Base-by-base conservation (phyloP, 768 basidiomycete genomes). In the Hypholoma fasciculare region DNA sequence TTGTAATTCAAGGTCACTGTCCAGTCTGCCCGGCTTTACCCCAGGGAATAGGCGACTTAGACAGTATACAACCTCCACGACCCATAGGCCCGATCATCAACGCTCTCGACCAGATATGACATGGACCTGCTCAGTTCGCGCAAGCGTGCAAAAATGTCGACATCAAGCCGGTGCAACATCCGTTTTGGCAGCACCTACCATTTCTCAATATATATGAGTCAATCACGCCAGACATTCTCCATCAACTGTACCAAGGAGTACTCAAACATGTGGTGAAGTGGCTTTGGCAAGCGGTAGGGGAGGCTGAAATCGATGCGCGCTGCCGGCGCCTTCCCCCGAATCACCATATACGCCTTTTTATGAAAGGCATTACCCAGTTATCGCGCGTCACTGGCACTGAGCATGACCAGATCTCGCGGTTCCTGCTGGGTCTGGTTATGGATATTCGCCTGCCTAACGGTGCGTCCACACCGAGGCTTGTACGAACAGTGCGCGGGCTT, bases 301-400 rank as follows among this genome's bases (percentile, higher is more conserved):
- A 26, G 13, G 43, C 39, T 16, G 58, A 64, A 1, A 46, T 61
- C 1, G 72, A 74, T 42, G 51, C 36, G 9, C 52, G 61, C 1
- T 20, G 63, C 52, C 74, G 0, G 72, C 76, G 13, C 67, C 80
- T 67, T 46, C 80, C 72, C 1, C 51, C 54, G 1, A 58, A 65
- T 19, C 58, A 66, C 26, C 67, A 67, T 0, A 59, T 78, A 1
- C 70, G 71, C 0, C 70, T 74, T 20, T 80, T 81, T 67, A 65
- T 63, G n/a, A 73, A 74, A 8, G 77, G 78, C 0, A 76, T 80
- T 16, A 75, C 73, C 0, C 37, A 56, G 0, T 57, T 81, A 1
- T 71, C 72, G 2, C 76, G 78, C 58, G 71, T 75, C 56, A 74
- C 74, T 0, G 79, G 78, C 1, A 64, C 63, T 0, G 75, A 80